Conservation (phyloP, 495 filamentous ascomycete genomes). For the Penicillium mononematosum region DNA sequence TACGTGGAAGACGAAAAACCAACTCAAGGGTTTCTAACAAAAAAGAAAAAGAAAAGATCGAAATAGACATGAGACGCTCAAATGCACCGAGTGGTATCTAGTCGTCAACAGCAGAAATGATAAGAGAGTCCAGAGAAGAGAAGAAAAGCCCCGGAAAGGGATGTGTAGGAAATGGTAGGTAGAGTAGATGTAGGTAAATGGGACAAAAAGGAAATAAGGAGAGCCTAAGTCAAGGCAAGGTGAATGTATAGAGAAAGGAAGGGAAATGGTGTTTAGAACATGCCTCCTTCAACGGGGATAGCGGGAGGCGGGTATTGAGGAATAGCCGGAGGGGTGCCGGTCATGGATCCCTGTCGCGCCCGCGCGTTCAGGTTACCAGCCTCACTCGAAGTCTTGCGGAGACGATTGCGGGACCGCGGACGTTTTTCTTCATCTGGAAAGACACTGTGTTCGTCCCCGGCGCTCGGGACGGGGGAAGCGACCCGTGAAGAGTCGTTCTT, state of each 20-base stretch:
- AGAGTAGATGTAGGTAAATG: conserved; percentile 19
- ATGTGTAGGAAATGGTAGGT: background rate
- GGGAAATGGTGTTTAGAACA: conserved; percentile 36
- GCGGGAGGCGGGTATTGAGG: conserved; percentile 41
- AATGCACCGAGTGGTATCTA: conserved; percentile 17
- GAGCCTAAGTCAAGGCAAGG: conserved; percentile 13
- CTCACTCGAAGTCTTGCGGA: conserved; percentile 55
- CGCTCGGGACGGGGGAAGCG: conserved; percentile 27
- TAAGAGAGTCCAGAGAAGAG: conserved; percentile 2
- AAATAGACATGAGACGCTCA: conserved; percentile 12
- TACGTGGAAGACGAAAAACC: background rate
- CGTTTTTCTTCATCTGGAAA: conserved; percentile 56
- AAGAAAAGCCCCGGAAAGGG: background rate
- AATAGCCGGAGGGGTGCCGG: conserved; percentile 33
- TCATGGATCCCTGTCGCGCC: conserved; percentile 43
- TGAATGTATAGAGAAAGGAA: background rate
- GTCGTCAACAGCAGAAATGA: conserved; percentile 18
- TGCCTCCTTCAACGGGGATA: conserved; percentile 44
- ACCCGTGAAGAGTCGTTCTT: conserved; percentile 32
- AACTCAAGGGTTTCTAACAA: background rate
- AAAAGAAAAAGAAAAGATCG: conserved; percentile 4
- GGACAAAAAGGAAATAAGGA: conserved; percentile 9
- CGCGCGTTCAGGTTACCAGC: conserved; percentile 43
- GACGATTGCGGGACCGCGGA: conserved; percentile 42
- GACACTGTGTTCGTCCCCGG: conserved; percentile 45